Percentiles rank a stretch among this genome's conserved stretches.
These are phyloP conservation scores for Friedmanniomyces simplex DNA, from an alignment of 495 filamentous ascomycete species.

Conservation along the genomic window DNA sequence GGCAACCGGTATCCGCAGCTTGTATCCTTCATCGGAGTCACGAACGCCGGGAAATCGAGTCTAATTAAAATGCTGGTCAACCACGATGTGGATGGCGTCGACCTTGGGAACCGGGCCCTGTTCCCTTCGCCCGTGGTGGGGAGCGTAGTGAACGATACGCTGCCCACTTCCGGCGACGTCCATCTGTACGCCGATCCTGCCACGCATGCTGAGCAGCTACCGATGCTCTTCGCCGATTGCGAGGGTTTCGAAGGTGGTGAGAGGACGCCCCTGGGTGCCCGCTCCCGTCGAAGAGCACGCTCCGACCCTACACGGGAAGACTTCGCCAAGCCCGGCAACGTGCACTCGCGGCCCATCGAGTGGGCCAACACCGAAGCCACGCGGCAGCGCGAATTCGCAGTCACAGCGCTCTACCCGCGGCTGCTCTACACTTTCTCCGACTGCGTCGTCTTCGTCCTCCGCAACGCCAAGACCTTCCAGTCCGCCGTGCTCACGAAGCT, in stretches of 20 bases:
- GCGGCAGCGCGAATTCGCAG: slow-evolving; percentile 33
- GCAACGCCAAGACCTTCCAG: slow-evolving; percentile 20
- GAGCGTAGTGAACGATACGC: slow-evolving; percentile 30
- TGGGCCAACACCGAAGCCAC: slow-evolving; percentile 38
- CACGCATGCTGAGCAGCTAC: slow-evolving; percentile 33
- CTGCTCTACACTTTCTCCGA: slow-evolving; percentile 38
- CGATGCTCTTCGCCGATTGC: slow-evolving; percentile 49
- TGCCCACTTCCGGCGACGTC: slow-evolving; percentile 53
- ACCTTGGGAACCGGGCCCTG: neutral
- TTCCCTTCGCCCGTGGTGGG: slow-evolving; percentile 33
- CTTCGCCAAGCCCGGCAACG: neutral
- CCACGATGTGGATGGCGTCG: slow-evolving; percentile 11
- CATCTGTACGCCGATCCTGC: slow-evolving; percentile 53
- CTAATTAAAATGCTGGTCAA: slow-evolving; percentile 44
- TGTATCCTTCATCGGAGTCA: slow-evolving; percentile 36
- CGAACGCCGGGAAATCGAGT: slow-evolving; percentile 49
- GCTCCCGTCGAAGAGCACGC: slow-evolving; percentile 2
- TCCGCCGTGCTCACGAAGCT: slow-evolving; percentile 34
- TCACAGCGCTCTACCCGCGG: slow-evolving; percentile 43
- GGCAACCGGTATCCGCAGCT: slow-evolving; percentile 29
- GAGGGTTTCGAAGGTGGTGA: slow-evolving; percentile 47
- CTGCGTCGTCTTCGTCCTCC: slow-evolving; percentile 29
- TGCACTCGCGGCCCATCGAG: slow-evolving; percentile 10
- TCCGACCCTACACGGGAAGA: slow-evolving; percentile 5
- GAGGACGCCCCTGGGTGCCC: slow-evolving; percentile 33